Percentiles rank a stretch among this genome's conserved stretches.
phyloP scores from a whole-genome alignment of 208 protist genomes.

The Phytomonas sp. region DNA sequence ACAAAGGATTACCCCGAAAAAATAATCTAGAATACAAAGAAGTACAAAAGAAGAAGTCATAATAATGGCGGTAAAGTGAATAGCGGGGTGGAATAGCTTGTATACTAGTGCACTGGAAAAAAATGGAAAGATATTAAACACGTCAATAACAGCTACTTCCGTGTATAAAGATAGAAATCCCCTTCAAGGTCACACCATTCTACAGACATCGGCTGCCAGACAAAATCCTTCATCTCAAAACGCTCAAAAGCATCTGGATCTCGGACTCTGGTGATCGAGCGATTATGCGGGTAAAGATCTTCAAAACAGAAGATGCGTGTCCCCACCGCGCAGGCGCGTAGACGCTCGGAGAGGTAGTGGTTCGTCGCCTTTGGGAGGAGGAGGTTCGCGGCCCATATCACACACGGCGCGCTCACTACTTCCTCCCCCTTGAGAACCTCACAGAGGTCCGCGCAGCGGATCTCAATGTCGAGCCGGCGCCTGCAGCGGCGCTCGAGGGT shows the following conservation, averaged over 20 bases:
- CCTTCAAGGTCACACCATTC: constrained; percentile 66
- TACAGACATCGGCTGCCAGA: constrained; percentile 58
- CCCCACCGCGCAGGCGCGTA: constrained; percentile 35
- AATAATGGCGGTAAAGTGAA: neutral
- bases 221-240: constrained; percentile 67
- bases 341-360: constrained; percentile 63
- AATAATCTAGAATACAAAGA: constrained; percentile 7
- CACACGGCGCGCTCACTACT: constrained; percentile 30
- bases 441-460: constrained; percentile 68
- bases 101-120: neutral
- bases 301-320: constrained; percentile 73
- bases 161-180: constrained; percentile 50
- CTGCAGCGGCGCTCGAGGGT: constrained; percentile 34
- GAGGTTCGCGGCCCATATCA: constrained; percentile 74
- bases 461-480: constrained; percentile 38
- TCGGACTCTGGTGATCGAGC: constrained; percentile 38
- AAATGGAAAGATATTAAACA: neutral
- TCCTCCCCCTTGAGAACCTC: constrained; percentile 20
- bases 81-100: neutral
- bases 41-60: neutral
- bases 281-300: constrained; percentile 69
- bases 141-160: constrained; percentile 6
- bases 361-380: constrained; percentile 59
- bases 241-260: constrained; percentile 70
- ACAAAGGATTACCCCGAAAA: constrained; percentile 7